Conservation (phyloP, 805 yeast species). For the Saccharomyces kudriavzevii region DNA sequence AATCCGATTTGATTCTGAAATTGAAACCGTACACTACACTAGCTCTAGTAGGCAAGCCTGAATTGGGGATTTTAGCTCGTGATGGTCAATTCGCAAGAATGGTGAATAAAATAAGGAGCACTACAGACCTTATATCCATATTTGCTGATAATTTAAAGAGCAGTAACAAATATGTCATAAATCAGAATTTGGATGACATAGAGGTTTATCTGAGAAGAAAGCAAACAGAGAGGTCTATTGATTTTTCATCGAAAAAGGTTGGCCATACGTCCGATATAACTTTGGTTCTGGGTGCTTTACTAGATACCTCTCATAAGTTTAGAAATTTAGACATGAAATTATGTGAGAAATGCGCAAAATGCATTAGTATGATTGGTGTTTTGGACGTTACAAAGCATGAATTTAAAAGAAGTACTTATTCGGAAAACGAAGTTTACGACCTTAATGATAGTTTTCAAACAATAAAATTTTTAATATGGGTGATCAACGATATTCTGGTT, state of each 20-base stretch:
- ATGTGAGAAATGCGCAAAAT: slow-evolving; percentile 54
- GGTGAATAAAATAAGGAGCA: slow-evolving; percentile 20
- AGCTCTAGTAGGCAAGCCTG: slow-evolving; percentile 55
- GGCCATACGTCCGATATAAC: slow-evolving; percentile 32
- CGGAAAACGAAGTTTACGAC: slow-evolving; percentile 47
- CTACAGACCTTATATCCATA: slow-evolving; percentile 19
- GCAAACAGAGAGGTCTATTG: slow-evolving; percentile 38
- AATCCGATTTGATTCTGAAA: slow-evolving; percentile 12
- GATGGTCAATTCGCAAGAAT: slow-evolving; percentile 46
- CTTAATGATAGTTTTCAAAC: slow-evolving; percentile 56
- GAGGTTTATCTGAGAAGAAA: slow-evolving; percentile 43
- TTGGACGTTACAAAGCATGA: slow-evolving; percentile 55
- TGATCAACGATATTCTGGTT: slow-evolving; percentile 63
- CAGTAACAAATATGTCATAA: slow-evolving; percentile 48
- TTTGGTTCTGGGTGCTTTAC: slow-evolving; percentile 42
- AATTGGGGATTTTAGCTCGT: slow-evolving; percentile 44
- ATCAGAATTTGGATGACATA: slow-evolving; percentile 63
- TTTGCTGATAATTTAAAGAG: slow-evolving; percentile 24
- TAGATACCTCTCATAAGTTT: slow-evolving; percentile 51
- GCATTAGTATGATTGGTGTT: slow-evolving; percentile 71
- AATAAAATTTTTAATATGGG: slow-evolving; percentile 52
- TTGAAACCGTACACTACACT: slow-evolving; percentile 46
- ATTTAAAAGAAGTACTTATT: slow-evolving; percentile 28
- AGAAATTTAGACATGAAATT: slow-evolving; percentile 41
- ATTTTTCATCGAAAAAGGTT: slow-evolving; percentile 32